Conservation (phyloP, 129 eudicot genomes). For the Pulicaria dysenterica region DNA sequence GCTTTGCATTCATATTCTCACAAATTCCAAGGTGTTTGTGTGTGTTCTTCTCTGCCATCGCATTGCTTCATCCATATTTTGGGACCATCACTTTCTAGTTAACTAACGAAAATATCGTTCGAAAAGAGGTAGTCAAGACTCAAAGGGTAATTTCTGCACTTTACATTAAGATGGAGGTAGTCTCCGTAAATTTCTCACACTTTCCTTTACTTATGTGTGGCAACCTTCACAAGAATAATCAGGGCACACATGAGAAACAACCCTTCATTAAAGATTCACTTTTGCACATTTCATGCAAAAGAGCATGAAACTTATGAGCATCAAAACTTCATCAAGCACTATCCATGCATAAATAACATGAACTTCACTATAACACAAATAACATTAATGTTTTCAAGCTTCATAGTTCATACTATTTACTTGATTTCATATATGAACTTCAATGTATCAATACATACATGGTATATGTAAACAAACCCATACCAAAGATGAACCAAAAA, state of each 20-base stretch:
- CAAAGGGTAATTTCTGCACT: slow-evolving; percentile 5
- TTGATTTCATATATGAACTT: slow-evolving; percentile 28
- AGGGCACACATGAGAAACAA: slow-evolving; percentile 24
- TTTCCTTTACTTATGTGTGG: slow-evolving; percentile 1
- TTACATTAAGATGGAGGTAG: slow-evolving; percentile 8
- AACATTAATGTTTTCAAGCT: not conserved
- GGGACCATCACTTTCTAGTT: too few relatives aligned
- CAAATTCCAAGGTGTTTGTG: too few relatives aligned
- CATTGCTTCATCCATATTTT: too few relatives aligned
- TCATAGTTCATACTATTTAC: not conserved
- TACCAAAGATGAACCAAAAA: slow-evolving; percentile 36
- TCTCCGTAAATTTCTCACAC: slow-evolving; percentile 14
- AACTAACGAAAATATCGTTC: too few relatives aligned
- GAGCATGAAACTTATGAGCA: slow-evolving; percentile 26
- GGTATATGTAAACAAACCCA: slow-evolving; percentile 21
- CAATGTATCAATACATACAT: slow-evolving; percentile 25
- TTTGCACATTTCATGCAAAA: slow-evolving; percentile 39
- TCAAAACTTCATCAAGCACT: slow-evolving; percentile 22
- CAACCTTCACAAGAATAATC: slow-evolving; percentile 36
- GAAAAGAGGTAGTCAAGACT: not conserved
- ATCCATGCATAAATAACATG: slow-evolving; percentile 18
- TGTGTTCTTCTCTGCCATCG: too few relatives aligned
- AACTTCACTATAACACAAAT: slow-evolving; percentile 15
- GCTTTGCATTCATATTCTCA: too few relatives aligned
- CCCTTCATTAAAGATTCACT: slow-evolving; percentile 16